phyloP scores from a whole-genome alignment of 2,329 filamentous ascomycete species.

The Fusarium anguioides region DNA sequence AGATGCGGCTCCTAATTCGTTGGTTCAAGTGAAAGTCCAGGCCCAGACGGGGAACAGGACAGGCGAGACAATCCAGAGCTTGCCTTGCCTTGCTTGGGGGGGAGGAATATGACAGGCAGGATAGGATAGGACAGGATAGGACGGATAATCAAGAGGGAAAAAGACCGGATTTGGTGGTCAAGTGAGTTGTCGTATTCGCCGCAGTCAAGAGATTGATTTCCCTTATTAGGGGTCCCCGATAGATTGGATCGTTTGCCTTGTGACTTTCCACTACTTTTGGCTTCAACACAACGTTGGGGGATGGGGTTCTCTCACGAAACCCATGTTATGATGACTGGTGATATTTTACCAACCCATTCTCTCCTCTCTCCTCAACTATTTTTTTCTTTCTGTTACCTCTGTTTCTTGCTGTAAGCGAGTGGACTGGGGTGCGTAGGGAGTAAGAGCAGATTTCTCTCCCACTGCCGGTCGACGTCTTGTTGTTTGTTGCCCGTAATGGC shows the following conservation, averaged over 20 bases:
- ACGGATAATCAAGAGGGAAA: constrained; percentile 17
- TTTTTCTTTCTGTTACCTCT: constrained; percentile 3
- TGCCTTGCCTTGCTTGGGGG: background rate
- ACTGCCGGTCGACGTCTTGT: constrained; percentile 44
- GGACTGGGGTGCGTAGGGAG: constrained; percentile 18
- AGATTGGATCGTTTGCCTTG: constrained; percentile 8
- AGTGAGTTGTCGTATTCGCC: constrained; percentile 39
- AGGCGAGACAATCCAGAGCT: constrained; percentile 33
- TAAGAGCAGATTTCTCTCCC: constrained; percentile 30
- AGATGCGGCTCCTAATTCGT: constrained; percentile 47
- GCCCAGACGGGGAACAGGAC: constrained; percentile 38
- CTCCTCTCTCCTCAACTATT: constrained; percentile 15
- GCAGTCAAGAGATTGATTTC: constrained; percentile 27
- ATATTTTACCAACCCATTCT: constrained; percentile 24
- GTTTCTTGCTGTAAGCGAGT: constrained; percentile 23
- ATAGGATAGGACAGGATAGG: constrained; percentile 1
- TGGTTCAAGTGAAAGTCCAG: constrained; percentile 37
- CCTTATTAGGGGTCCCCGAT: constrained; percentile 2
- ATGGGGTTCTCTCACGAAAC: constrained; percentile 17
- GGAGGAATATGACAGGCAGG: background rate
- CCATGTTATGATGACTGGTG: constrained; percentile 21
- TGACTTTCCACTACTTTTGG: constrained; percentile 19
- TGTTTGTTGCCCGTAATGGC: constrained; percentile 46
- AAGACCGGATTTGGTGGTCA: constrained; percentile 17
- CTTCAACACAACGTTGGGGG: constrained; percentile 22